Evolutionary conservation across 257 asterid genomes (phyloP), one percentile per base, ranked within the genome.

Genomic region (Nicotiana sylvestris): DNA sequence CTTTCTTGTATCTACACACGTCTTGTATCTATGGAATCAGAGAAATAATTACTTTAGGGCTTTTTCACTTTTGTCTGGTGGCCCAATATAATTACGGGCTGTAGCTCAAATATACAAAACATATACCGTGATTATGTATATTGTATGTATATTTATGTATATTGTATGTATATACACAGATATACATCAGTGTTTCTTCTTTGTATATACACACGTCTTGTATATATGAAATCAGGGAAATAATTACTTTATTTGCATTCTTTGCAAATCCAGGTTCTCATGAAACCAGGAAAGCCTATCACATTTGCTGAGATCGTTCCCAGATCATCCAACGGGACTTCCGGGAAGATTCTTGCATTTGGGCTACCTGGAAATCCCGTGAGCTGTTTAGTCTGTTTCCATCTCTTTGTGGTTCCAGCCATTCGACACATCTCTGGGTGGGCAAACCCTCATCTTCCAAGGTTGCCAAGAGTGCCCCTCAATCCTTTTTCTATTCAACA

Each of bases 281-380:
- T 96, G 98, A 94, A 90, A 86, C 98, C 99, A 15, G 99, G 99
- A 87, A 96, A 93, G 89, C 99, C 98, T 72, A 87, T 96, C 80
- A 94, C 97, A 57, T 96, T 96, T 88, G 96, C 94, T 70, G 98
- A 96, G 92, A 84, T 96, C 80, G 84, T 87, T 85, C 86, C 89
- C 74, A 83, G 56, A 37, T 84, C 94, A 53, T 77, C 90, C 64
- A 90, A 65, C 82, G 81, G 57, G 81, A 78, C 85, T 66, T 83
- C 69, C 35, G 86, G 84, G 37, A 94, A 91, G 89, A 88, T 96
- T 88, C 96, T 96, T 86, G 98, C 98, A 67, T 94, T 94, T 86
- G 99, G 99, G 68, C 91, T 96, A 80, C 99, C 99, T 85, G 99
- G 99, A 88, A 96, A 96, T 84, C 98, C 99, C 66, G 99, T 93